Base-by-base conservation (phyloP, 2,329 filamentous ascomycete species). In the Penicillium sp. region DNA sequence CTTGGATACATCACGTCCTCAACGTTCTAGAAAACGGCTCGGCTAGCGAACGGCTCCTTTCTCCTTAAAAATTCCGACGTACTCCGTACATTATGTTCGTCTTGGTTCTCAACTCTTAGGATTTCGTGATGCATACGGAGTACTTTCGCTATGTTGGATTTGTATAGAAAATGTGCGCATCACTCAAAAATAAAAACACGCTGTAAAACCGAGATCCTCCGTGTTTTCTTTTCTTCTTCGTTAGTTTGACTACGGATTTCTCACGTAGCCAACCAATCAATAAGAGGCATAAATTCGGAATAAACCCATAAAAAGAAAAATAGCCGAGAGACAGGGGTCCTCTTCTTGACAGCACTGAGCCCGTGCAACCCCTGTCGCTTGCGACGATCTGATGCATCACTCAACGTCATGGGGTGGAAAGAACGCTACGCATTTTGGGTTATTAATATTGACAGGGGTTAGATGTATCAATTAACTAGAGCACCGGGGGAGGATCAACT, bases 311-410 rank as follows among this genome's bases (percentile, higher is more conserved):
- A 21, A 48, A 47, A 20, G n/a, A 42, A 40, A 5, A 30, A 46
- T 18, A n/a, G 28, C 45, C 43, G n/a, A n/a, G 28, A 38, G 28
- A 21, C 45, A 47, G 38, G 43, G 45, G 23, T 40, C 23, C 24
- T n/a, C 40, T 47, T 21, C 16, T 23, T 55, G 30, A 38, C 45
- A n/a, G 45, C 35, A 48, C 6, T 24, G 28, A 55, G 52, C 52
- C 52, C 52, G 52, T 55, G 52, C 52, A 46, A 33, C 21, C 52
- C 45, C 35, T 46, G 30, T 55, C 30, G 45, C 33, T 48, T 43
- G 45, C 33, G 23, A 47, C 45, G 51, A 55, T 55, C 52, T 47
- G 52, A 55, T 48, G 52, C 46, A 55, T 55, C 52, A 55, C 33
- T 47, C 26, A 48, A 30, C 35, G 30, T 42, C 46, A 42, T 47